Conservation (phyloP, 2,329 filamentous ascomycete genomes). For the Amphichorda felina region DNA sequence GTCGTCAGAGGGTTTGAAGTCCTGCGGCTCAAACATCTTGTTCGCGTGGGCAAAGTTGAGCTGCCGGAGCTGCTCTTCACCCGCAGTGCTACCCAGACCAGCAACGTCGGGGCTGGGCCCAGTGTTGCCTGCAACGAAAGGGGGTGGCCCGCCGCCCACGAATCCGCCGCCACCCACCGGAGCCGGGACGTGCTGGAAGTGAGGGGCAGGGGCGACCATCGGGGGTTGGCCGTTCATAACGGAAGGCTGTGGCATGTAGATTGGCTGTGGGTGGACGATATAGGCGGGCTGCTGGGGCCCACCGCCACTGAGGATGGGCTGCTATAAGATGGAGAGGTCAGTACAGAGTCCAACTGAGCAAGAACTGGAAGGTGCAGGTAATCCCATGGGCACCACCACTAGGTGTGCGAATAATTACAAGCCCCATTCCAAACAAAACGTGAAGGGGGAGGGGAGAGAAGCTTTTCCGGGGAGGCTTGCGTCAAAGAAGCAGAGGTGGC, state of each 20-base stretch:
- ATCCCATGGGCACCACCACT: too few relatives aligned
- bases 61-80: constrained; percentile 34
- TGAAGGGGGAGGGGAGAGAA: not conserved
- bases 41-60: constrained; percentile 35
- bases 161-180: constrained; percentile 7
- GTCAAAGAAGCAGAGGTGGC: constrained; percentile 23
- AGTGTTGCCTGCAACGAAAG: constrained; percentile 27
- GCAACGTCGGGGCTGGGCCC: constrained; percentile 32
- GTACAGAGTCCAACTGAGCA: not conserved
- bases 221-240: constrained; percentile 3
- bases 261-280: constrained; percentile 6
- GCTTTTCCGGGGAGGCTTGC: constrained; percentile 20
- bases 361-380: too few relatives aligned
- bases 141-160: constrained; percentile 1
- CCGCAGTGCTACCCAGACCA: constrained; percentile 37
- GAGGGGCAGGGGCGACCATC: not conserved
- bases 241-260: constrained; percentile 4
- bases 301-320: constrained; percentile 6
- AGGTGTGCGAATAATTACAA: too few relatives aligned
- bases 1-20: constrained; percentile 50
- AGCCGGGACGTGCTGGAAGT: constrained; percentile 5
- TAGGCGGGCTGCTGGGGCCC: constrained; percentile 19
- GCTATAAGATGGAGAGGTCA: constrained; percentile 1
- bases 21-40: constrained; percentile 43
- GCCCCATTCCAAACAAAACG: too few relatives aligned